Conservation (phyloP, 306 rosid species). For the Neltuma alba region DNA sequence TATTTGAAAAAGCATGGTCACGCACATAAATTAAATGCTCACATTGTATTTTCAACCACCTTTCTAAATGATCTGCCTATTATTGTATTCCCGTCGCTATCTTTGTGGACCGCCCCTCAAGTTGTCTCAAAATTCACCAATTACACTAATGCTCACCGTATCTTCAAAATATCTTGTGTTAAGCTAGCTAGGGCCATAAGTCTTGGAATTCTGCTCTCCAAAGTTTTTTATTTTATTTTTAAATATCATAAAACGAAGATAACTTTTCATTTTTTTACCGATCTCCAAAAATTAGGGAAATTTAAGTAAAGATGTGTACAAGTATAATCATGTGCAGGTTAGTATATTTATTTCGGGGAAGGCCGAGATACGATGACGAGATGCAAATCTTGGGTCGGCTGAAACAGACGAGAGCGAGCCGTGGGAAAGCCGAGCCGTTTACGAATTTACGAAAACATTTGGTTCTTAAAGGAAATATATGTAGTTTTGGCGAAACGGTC, state of each 20-base stretch:
- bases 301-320: neutral
- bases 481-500: constrained; percentile 42
- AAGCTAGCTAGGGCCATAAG: neutral
- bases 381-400: constrained; percentile 38
- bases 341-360: neutral
- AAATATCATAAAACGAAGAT: no score
- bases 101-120: neutral
- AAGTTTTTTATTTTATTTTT: no score
- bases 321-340: no score
- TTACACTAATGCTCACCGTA: neutral
- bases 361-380: constrained; percentile 45
- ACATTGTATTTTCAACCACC: constrained; percentile 2
- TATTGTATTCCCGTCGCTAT: constrained; percentile 9
- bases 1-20: neutral
- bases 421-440: constrained; percentile 50
- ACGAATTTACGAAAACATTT: neutral
- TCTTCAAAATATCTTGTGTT: neutral
- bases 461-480: neutral
- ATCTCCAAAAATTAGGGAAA: neutral
- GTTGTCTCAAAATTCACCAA: neutral
- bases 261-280: no score
- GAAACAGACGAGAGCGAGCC: constrained; percentile 29
- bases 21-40: neutral
- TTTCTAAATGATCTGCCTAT: neutral
- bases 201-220: no score